Evolutionary conservation across 73 alveolate genomes (phyloP).

Genomic region (Halteria grandinella): DNA sequence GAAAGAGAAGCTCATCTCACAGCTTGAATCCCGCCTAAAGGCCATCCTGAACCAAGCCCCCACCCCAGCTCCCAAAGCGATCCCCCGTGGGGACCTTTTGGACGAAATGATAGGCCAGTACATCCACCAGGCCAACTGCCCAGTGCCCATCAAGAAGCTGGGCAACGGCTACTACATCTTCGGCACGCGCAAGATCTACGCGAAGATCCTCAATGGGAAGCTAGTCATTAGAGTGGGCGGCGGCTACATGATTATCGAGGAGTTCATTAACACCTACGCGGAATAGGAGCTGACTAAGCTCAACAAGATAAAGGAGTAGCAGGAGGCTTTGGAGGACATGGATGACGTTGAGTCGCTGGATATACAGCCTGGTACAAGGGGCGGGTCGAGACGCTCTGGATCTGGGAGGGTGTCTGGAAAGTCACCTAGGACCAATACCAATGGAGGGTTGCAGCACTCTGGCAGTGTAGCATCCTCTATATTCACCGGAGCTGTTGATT

Average conservation of each 20-base stretch:
- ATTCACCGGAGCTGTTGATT: conserved; percentile 34
- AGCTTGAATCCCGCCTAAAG: conserved; percentile 39
- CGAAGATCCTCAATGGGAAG: conserved; percentile 71
- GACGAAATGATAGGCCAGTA: conserved; percentile 72
- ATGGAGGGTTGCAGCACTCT: not conserved
- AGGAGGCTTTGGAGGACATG: conserved; percentile 1
- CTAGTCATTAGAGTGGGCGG: conserved; percentile 79
- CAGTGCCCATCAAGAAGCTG: conserved; percentile 63
- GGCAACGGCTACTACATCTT: conserved; percentile 76
- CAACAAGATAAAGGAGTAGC: conserved; percentile 19
- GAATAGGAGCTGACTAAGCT: conserved; percentile 59
- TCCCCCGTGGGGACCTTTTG: conserved; percentile 51
- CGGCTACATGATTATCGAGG: conserved; percentile 74
- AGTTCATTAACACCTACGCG: conserved; percentile 63
- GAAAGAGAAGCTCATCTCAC: conserved; percentile 12
- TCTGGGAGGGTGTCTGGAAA: not conserved
- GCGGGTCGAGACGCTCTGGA: not conserved
- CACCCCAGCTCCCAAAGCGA: not conserved
- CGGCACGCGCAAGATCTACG: conserved; percentile 73
- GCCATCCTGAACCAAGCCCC: conserved; percentile 18
- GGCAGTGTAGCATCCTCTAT: too few relatives aligned
- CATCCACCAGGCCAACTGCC: conserved; percentile 62
- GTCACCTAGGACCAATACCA: conserved; percentile 23
- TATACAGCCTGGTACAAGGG: conserved; percentile 17
- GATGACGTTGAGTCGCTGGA: conserved; percentile 38